A percentile compares a stretch with the other conserved stretches of the same genome.
These are phyloP conservation scores for Fusarium sp. DNA, from an alignment of 2,329 filamentous ascomycete species.

Conservation along the genomic window DNA sequence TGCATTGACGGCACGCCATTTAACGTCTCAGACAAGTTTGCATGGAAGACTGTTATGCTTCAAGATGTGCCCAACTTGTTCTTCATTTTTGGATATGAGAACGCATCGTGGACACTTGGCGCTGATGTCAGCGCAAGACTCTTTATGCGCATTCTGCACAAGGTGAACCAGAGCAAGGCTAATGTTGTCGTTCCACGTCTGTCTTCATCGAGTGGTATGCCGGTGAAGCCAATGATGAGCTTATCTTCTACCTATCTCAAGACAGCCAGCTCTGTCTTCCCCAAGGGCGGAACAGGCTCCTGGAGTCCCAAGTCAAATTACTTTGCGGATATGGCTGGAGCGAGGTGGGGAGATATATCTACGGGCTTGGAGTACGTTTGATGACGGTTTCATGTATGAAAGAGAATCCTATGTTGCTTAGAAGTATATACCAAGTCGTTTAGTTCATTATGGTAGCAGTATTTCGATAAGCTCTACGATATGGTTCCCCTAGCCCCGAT, in stretches of 20 bases:
- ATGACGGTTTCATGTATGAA: neutral
- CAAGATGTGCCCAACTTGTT: slow-evolving; percentile 71
- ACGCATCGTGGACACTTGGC: slow-evolving; percentile 72
- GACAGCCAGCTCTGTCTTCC: slow-evolving; percentile 56
- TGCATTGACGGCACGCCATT: slow-evolving; percentile 63
- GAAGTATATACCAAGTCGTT: too few relatives aligned
- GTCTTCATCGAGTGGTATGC: slow-evolving; percentile 51
- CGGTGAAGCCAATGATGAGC: slow-evolving; percentile 55
- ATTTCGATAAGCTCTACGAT: neutral
- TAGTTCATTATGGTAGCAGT: neutral
- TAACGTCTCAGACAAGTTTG: slow-evolving; percentile 58
- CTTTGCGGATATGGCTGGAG: slow-evolving; percentile 47
- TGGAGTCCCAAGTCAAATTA: slow-evolving; percentile 52
- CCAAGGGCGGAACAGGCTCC: slow-evolving; percentile 58
- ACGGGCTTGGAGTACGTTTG: slow-evolving; percentile 39
- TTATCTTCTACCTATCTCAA: slow-evolving; percentile 66
- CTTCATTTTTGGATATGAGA: slow-evolving; percentile 70
- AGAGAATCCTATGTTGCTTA: too few relatives aligned
- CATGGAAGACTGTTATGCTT: slow-evolving; percentile 73
- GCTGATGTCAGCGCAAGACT: slow-evolving; percentile 66
- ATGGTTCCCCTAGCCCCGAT: neutral
- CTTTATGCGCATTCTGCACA: slow-evolving; percentile 62
- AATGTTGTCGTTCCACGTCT: slow-evolving; percentile 59
- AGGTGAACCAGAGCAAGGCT: slow-evolving; percentile 60
- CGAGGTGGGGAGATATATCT: slow-evolving; percentile 48